These are phyloP conservation scores for Camellia oleifera DNA, from an alignment of 179 eudicot genomes.

Conservation along the genomic window DNA sequence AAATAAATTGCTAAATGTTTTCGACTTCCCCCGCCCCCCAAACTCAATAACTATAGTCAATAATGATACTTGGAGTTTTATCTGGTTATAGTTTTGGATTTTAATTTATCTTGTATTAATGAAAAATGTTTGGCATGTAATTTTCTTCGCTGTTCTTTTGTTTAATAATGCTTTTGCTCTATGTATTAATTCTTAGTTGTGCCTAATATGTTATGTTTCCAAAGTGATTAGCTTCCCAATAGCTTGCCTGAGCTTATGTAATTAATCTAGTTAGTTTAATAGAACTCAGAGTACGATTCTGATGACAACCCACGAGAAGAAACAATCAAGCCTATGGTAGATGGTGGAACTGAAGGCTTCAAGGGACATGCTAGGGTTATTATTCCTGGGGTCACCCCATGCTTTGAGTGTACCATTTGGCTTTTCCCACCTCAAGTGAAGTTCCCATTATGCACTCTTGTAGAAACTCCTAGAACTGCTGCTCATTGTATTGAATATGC, in stretches of 20 bases:
- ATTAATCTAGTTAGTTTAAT: not conserved
- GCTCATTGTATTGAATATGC: slow-evolving; percentile 99
- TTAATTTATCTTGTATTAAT: not conserved
- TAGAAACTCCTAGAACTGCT: slow-evolving; percentile 98
- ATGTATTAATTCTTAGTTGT: not conserved
- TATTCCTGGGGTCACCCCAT: slow-evolving; percentile 86
- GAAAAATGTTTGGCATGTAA: not conserved
- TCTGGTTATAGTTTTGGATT: not conserved
- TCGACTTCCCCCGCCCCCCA: not conserved
- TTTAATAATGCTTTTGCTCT: not conserved
- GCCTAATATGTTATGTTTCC: not conserved
- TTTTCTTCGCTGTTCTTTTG: not conserved
- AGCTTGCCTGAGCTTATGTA: not conserved
- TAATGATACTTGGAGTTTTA: not conserved
- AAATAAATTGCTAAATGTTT: not conserved
- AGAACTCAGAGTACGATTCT: slow-evolving; percentile 65
- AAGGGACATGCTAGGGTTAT: slow-evolving; percentile 97
- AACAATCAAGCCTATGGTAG: slow-evolving; percentile 94
- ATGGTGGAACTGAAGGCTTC: slow-evolving; percentile 99
- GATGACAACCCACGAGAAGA: slow-evolving; percentile 73
- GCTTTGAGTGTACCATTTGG: slow-evolving; percentile 99
- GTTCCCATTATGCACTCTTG: slow-evolving; percentile 94
- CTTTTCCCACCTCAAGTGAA: slow-evolving; percentile 99
- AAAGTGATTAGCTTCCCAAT: not conserved
- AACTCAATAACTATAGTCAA: not conserved